Percentiles rank a stretch among this genome's conserved stretches.
Conservation (phyloP, 1,284 basidiomycete genomes). For the Ustilago crameri region DNA sequence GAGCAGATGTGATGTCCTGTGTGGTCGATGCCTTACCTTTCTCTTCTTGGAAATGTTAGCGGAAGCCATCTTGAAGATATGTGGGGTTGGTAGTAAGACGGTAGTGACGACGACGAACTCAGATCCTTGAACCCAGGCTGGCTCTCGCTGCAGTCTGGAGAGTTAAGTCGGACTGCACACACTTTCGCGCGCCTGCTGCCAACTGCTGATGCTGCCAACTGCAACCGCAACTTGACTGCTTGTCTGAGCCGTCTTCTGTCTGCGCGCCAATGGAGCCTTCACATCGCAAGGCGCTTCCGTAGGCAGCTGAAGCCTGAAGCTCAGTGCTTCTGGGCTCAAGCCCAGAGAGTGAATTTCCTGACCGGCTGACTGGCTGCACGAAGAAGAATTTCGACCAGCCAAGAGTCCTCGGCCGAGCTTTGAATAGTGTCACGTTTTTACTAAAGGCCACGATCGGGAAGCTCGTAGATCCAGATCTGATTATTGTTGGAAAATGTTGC, state of each 20-base stretch:
- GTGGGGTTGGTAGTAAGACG: constrained; percentile 41
- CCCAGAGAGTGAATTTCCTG: no score
- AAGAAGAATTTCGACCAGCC: no score
- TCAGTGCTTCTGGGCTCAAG: no score
- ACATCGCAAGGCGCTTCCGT: no score
- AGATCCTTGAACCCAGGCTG: constrained; percentile 25
- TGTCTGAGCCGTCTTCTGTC: no score
- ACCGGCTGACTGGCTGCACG: no score
- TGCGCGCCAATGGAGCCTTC: no score
- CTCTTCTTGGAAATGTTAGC: constrained; percentile 68
- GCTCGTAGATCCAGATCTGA: no score
- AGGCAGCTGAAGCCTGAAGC: no score
- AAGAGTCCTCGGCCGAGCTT: constrained; percentile 7
- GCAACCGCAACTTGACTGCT: no score
- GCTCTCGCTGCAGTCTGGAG: neutral
- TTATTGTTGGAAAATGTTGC: no score
- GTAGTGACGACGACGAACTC: constrained; percentile 21
- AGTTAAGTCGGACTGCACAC: neutral
- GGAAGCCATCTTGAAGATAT: constrained; percentile 59
- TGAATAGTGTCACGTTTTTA: neutral
- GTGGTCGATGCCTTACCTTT: constrained; percentile 51
- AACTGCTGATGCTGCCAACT: neutral
- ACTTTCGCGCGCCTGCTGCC: neutral
- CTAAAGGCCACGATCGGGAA: no score
- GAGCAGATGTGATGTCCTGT: constrained; percentile 4